phyloP scores from a whole-genome alignment of 345 rosid genomes.

The Sapria himalayana region DNA sequence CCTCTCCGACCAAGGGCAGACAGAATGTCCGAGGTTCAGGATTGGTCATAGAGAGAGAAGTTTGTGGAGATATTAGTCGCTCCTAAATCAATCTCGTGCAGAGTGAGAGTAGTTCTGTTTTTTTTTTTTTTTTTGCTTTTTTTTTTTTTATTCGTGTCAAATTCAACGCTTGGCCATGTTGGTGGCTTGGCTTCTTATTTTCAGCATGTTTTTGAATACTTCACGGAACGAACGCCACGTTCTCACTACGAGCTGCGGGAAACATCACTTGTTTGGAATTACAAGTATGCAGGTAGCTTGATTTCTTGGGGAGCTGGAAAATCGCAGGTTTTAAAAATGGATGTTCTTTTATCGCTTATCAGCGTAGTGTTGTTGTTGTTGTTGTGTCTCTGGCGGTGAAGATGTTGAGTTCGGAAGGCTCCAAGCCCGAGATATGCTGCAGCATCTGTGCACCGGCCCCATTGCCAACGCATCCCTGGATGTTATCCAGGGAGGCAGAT shows the following conservation, averaged over 20 bases:
- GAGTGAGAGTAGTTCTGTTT: constrained; percentile 5
- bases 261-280: constrained; percentile 42
- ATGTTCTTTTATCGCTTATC: neutral
- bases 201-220: constrained; percentile 41
- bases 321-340: neutral
- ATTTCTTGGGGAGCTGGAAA: neutral
- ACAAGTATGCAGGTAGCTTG: constrained; percentile 32
- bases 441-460: constrained; percentile 48
- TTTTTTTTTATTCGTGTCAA: too few relatives aligned
- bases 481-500: constrained; percentile 35
- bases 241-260: constrained; percentile 38
- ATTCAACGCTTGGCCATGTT: too few relatives aligned
- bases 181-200: constrained; percentile 17
- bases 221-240: constrained; percentile 42
- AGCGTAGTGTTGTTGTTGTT: constrained; percentile 1
- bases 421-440: constrained; percentile 41
- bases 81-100: too few relatives aligned
- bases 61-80: too few relatives aligned
- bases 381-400: constrained; percentile 2
- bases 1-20: too few relatives aligned
- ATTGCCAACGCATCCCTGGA: constrained; percentile 38
- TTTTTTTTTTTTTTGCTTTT: constrained; percentile 6
- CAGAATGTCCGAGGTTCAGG: too few relatives aligned
- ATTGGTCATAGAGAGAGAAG: too few relatives aligned
- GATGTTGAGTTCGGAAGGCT: constrained; percentile 37